A percentile compares a stretch with the other conserved stretches of the same genome.
Evolutionary conservation across 768 basidiomycete species (phyloP).

Genomic region (Phaeotremella skinneri): DNA sequence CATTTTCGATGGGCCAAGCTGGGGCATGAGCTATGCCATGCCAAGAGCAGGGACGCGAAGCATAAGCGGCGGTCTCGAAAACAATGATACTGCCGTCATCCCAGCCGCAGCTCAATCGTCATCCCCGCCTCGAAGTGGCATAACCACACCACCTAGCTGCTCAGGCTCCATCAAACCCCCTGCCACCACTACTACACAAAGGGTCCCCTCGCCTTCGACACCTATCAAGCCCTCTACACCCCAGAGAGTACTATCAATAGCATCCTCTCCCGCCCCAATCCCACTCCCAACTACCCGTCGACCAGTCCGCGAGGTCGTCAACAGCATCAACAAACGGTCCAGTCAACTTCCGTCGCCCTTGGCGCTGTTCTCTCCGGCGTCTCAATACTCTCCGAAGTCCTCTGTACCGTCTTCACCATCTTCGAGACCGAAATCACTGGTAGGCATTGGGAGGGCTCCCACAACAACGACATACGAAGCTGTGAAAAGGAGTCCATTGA

Average conservation of each 20-base stretch:
- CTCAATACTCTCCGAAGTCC: conserved; percentile 20
- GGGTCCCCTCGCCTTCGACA: too few species aligned
- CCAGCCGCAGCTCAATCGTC: too few species aligned
- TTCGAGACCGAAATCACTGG: neutral
- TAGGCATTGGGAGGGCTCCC: neutral
- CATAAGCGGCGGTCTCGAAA: too few species aligned
- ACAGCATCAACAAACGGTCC: conserved; percentile 39
- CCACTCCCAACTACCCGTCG: conserved; percentile 24
- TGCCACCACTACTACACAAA: too few species aligned
- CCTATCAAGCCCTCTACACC: neutral
- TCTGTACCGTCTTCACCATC: conserved; percentile 4
- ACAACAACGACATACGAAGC: conserved; percentile 27
- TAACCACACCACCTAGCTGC: too few species aligned
- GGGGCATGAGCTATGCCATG: neutral
- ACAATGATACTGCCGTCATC: conserved; percentile 3
- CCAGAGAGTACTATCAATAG: conserved; percentile 7
- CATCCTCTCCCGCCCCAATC: conserved; percentile 19
- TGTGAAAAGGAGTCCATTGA: conserved; percentile 20
- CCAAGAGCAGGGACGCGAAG: too few species aligned
- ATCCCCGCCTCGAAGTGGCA: too few species aligned
- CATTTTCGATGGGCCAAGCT: conserved; percentile 27
- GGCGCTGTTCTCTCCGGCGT: conserved; percentile 22
- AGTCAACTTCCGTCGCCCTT: conserved; percentile 8
- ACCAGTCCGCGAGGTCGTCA: conserved; percentile 42
- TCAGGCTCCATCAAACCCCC: too few species aligned